These are phyloP conservation scores for Datisca glomerata DNA, from an alignment of 306 rosid species.

Conservation along the genomic window DNA sequence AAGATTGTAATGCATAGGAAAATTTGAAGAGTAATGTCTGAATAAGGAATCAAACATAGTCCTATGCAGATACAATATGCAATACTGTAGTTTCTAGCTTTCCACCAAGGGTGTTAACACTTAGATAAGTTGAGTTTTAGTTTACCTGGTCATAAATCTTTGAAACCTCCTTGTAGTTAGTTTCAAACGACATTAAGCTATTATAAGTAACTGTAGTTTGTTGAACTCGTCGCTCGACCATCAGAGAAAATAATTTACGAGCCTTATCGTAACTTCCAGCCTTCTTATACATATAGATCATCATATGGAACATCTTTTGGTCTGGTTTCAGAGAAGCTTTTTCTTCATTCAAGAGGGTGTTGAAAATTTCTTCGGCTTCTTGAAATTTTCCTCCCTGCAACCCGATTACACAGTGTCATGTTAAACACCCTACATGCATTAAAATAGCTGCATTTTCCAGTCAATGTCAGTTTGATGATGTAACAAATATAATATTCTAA, in stretches of 20 bases:
- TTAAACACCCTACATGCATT: no score
- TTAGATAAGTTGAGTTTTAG: background rate
- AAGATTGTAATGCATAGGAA: no score
- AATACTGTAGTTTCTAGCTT: no score
- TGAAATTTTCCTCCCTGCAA: slow-evolving; percentile 61
- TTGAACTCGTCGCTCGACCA: slow-evolving; percentile 61
- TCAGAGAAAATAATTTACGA: slow-evolving; percentile 62
- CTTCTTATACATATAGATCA: slow-evolving; percentile 89
- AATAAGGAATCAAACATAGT: no score
- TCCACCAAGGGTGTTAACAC: background rate
- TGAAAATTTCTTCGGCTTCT: slow-evolving; percentile 79
- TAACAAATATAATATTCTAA: no score
- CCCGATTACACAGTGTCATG: no score
- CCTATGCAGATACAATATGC: no score
- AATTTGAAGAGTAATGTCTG: no score
- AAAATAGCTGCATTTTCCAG: no score
- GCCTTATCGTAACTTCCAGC: slow-evolving; percentile 83
- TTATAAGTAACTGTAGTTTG: slow-evolving; percentile 75
- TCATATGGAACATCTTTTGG: slow-evolving; percentile 90
- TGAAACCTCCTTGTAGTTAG: slow-evolving; percentile 86
- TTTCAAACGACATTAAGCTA: slow-evolving; percentile 89
- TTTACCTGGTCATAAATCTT: slow-evolving; percentile 83
- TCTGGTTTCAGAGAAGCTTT: slow-evolving; percentile 68
- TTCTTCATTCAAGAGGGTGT: slow-evolving; percentile 53
- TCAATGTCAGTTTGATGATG: no score